A percentile compares a stretch with the other conserved stretches of the same genome.
Conservation (phyloP, 208 protist genomes). For the Eutreptiella sp. region DNA sequence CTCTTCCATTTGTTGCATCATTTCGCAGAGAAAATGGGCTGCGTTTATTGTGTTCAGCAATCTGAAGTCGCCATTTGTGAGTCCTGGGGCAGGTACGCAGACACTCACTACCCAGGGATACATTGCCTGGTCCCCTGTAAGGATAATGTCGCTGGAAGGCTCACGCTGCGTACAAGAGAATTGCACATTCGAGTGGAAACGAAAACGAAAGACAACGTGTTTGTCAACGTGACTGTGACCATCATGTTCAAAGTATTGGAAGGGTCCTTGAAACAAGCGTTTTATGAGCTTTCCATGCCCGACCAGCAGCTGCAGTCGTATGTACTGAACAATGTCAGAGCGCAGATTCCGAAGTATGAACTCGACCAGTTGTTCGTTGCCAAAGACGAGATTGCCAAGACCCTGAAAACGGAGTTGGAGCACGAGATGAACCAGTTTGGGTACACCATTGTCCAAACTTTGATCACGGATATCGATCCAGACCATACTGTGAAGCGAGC, state of each 20-base stretch:
- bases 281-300: conserved; percentile 48
- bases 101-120: conserved; percentile 47
- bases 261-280: conserved; percentile 37
- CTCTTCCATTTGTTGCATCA: no score
- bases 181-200: conserved; percentile 43
- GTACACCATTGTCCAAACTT: conserved; percentile 55
- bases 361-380: conserved; percentile 65
- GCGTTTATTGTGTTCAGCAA: conserved; percentile 48
- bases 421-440: conserved; percentile 52
- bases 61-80: conserved; percentile 55
- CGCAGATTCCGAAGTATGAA: conserved; percentile 60
- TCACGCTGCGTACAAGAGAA: conserved; percentile 51
- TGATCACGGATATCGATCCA: conserved; percentile 67
- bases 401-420: conserved; percentile 59
- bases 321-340: conserved; percentile 58
- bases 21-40: no score
- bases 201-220: conserved; percentile 79
- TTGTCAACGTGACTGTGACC: conserved; percentile 50
- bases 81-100: conserved; percentile 51
- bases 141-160: conserved; percentile 24
- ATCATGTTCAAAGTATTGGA: conserved; percentile 52
- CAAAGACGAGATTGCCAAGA: conserved; percentile 59
- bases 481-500: conserved; percentile 46
- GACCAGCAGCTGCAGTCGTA: conserved; percentile 48
- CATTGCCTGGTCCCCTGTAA: conserved; percentile 55